These are phyloP conservation scores for Cystofilobasidium bisporidii DNA, from an alignment of 768 basidiomycete species.

Conservation along the genomic window DNA sequence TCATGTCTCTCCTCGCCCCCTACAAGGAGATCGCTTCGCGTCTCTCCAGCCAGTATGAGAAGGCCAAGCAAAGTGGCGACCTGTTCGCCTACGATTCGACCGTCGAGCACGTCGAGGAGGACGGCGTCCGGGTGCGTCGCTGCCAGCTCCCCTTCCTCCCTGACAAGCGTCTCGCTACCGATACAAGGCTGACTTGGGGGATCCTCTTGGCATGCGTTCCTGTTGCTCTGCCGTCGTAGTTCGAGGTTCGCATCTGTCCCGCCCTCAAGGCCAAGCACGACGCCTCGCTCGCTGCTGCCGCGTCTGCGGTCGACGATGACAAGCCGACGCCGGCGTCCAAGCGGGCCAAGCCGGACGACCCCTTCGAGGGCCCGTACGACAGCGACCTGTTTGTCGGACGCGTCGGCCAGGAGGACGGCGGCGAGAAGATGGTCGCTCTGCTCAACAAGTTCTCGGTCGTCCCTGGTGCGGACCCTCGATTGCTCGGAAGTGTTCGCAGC, in stretches of 20 bases:
- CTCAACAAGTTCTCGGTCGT: conserved; percentile 28
- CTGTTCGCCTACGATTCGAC: conserved; percentile 22
- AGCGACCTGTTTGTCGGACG: conserved; percentile 24
- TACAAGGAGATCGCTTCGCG: conserved; percentile 18
- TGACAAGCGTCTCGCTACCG: background rate
- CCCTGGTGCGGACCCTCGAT: background rate
- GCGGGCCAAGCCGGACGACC: conserved; percentile 10
- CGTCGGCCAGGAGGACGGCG: conserved; percentile 26
- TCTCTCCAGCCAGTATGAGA: conserved; percentile 20
- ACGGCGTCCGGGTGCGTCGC: conserved; percentile 18
- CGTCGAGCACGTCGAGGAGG: conserved; percentile 20
- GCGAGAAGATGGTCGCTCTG: conserved; percentile 25
- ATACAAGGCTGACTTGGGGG: too few species aligned
- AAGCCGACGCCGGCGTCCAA: conserved; percentile 4
- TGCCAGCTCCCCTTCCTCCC: background rate
- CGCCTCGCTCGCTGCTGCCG: background rate
- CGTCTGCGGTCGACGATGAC: background rate
- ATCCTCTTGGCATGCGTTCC: too few species aligned
- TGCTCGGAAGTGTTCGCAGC: too few species aligned
- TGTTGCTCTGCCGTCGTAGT: background rate
- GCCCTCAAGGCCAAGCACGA: conserved; percentile 21
- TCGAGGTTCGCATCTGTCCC: conserved; percentile 25
- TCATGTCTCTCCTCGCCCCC: conserved; percentile 13
- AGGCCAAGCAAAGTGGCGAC: conserved; percentile 20
- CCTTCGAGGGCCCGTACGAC: conserved; percentile 26